Percentiles rank a stretch among this genome's conserved stretches.
Evolutionary conservation across 768 basidiomycete genomes (phyloP).

Genomic region (Tubosaeta sp.): DNA sequence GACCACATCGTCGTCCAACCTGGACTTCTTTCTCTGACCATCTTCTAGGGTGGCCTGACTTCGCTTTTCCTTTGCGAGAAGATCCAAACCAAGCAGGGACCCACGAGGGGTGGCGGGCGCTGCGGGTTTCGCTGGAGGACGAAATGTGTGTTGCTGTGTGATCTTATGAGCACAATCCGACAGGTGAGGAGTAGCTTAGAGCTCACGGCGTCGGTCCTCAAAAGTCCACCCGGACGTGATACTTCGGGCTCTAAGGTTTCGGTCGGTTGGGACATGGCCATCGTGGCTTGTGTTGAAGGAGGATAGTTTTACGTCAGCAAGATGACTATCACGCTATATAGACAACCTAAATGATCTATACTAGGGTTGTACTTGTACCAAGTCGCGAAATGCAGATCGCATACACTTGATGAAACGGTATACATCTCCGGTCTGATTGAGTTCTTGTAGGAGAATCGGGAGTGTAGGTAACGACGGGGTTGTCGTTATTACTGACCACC

Average conservation of each 20-base stretch:
- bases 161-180: conserved; percentile 1
- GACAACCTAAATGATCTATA: too few species aligned
- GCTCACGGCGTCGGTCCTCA: conserved; percentile 59
- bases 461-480: conserved; percentile 67
- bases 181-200: background rate
- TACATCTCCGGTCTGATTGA: conserved; percentile 69
- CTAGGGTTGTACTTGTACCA: too few species aligned
- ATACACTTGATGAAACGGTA: conserved; percentile 44
- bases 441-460: conserved; percentile 60
- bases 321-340: too few species aligned
- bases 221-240: conserved; percentile 71
- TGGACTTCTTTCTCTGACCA: conserved; percentile 59
- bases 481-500: conserved; percentile 64
- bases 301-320: too few species aligned
- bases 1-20: conserved; percentile 57
- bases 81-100: conserved; percentile 84
- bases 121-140: conserved; percentile 53
- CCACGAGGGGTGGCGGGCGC: conserved; percentile 75
- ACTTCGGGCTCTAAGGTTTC: conserved; percentile 84
- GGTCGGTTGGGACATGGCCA: background rate
- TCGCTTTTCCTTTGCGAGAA: conserved; percentile 84
- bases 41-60: conserved; percentile 46
- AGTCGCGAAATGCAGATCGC: too few species aligned
- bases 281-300: too few species aligned
- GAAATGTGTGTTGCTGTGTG: conserved; percentile 73